Conservation (phyloP, 768 basidiomycete species). For the Termitomyces sp. region DNA sequence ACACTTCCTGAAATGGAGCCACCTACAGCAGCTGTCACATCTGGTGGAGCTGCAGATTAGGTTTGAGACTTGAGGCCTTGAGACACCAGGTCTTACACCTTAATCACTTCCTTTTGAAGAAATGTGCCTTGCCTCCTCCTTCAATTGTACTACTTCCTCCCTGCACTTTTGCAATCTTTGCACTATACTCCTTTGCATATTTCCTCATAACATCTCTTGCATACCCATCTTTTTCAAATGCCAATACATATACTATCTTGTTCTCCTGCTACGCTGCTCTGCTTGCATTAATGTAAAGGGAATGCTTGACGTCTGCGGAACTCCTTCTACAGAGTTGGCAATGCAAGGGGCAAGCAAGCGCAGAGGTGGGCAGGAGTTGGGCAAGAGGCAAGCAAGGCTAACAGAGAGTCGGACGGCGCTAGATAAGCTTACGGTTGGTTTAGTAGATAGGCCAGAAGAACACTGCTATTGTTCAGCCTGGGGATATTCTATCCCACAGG, state of each 20-base stretch:
- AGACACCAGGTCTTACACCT: too few species aligned
- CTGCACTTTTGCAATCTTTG: constrained; percentile 78
- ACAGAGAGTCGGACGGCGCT: too few species aligned
- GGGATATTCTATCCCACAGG: too few species aligned
- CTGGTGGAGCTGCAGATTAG: background rate
- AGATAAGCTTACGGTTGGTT: too few species aligned
- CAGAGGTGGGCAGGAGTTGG: too few species aligned
- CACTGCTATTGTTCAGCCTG: too few species aligned
- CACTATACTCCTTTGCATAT: constrained; percentile 77
- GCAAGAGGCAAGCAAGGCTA: too few species aligned
- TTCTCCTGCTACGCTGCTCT: constrained; percentile 44
- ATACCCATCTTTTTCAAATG: constrained; percentile 91
- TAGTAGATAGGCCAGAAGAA: too few species aligned
- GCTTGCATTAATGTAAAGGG: too few species aligned
- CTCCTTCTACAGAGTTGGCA: too few species aligned
- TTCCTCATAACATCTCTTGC: constrained; percentile 88
- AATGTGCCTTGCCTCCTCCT: constrained; percentile 42
- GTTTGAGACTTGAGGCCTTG: background rate
- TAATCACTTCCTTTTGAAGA: background rate
- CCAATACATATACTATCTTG: constrained; percentile 88
- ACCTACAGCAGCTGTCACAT: constrained; percentile 9
- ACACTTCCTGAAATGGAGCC: constrained; percentile 11
- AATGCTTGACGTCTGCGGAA: too few species aligned
- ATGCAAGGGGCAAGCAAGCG: too few species aligned
- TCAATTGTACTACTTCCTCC: constrained; percentile 40